Base-by-base conservation (phyloP, 345 rosid genomes). In the Moringa oleifera region DNA sequence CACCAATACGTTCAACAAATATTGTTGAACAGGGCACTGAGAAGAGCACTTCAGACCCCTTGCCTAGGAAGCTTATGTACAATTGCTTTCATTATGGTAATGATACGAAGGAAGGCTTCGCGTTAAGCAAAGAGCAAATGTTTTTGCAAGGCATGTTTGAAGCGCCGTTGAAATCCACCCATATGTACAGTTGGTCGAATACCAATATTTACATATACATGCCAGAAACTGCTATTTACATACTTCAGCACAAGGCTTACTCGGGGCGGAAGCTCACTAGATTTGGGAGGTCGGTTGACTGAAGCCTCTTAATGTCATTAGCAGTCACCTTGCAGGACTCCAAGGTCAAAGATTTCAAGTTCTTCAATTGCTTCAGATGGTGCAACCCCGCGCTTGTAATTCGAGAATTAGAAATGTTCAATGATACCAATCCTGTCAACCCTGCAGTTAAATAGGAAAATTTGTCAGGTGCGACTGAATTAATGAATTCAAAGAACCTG, bases 291-390 rank as follows among this genome's bases (percentile, higher is more conserved):
- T 64, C 68, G 25, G 77, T 71, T 37, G 72, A 57, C 7, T 72
- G 80, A 57, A 85, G 88, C 77, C 74, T 79, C 77, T 68, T 77
- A 55, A 85, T 79, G 49, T 81, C 88, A 21, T 58, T 53, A 0
- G 73, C 79, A 17, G 83, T 80, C 53, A 83, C 81, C 77, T 71
- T 79, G 78, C 84, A 82, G 2, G 83, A 77, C 58, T 85, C 91
- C 67, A 79, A 59, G 4, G 72, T 36, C 51, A 82, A 65, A 3
- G 73, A 77, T 36, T 61, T 63, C 23, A 85, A 54, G 53, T 73
- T 83, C 67, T 83, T 85, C 68, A 85, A 54, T 21, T 75, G 74
- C 59, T 65, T 85, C 66, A 85, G 57, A 66, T 82, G 70, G 24
- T 31, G 73, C 65, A 85, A 59, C 21, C 88, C 91, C 0, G 68